Evolutionary conservation across 106 monocot genomes (phyloP).

Genomic region (Posidonia australis): DNA sequence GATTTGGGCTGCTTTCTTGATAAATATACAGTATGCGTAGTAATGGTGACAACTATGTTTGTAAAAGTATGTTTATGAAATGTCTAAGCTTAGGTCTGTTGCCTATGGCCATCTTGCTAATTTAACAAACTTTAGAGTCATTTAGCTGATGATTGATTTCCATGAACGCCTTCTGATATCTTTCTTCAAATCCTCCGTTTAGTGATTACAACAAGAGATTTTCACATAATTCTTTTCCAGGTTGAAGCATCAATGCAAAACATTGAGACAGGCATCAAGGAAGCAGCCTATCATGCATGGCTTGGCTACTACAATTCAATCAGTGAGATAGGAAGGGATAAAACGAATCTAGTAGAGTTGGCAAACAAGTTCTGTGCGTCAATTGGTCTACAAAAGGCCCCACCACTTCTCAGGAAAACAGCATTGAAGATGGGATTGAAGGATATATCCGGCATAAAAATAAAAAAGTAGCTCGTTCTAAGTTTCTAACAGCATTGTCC

Average conservation of each 20-base stretch:
- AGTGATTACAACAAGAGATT: background rate
- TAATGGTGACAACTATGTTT: too few species aligned
- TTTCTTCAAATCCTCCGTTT: background rate
- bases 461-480: constrained; percentile 7
- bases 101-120: too few species aligned
- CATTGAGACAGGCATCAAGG: constrained; percentile 70
- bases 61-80: too few species aligned
- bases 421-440: constrained; percentile 94
- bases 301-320: constrained; percentile 96
- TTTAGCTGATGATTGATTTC: background rate
- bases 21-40: too few species aligned
- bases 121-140: too few species aligned
- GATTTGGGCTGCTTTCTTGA: too few species aligned
- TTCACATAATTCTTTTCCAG: constrained; percentile 13
- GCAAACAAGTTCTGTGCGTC: constrained; percentile 64
- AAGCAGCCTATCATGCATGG: constrained; percentile 97
- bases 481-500: too few species aligned
- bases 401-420: constrained; percentile 71
- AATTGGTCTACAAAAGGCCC: constrained; percentile 62
- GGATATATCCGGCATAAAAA: constrained; percentile 61
- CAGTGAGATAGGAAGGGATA: constrained; percentile 66
- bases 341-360: constrained; percentile 74
- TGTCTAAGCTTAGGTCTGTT: too few species aligned
- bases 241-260: constrained; percentile 61
- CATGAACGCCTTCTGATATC: background rate